Percentiles rank a stretch among this genome's conserved stretches.
Conservation (phyloP, 148 eudicot genomes). For the Simmondsia chinensis region DNA sequence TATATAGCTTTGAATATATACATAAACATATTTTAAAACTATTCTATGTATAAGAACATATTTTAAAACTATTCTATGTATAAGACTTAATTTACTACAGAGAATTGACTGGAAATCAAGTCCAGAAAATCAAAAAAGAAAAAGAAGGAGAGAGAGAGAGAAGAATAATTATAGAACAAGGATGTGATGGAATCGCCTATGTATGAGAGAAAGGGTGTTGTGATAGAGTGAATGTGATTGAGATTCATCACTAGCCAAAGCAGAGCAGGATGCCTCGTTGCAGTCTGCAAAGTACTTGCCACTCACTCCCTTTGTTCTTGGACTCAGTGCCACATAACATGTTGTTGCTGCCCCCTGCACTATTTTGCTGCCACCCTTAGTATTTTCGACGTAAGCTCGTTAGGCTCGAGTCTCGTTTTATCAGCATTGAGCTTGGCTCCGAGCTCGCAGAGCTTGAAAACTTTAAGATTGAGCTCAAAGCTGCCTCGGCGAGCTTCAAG, state of each 20-base stretch:
- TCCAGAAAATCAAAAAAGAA: background rate
- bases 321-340: slow-evolving; percentile 74
- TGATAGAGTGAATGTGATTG: slow-evolving; percentile 49
- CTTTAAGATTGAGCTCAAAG: slow-evolving; percentile 48
- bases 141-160: background rate
- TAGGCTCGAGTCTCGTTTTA: too few species aligned
- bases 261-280: slow-evolving; percentile 54
- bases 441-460: too few species aligned
- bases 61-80: too few species aligned
- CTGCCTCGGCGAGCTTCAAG: too few species aligned
- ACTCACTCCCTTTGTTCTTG: slow-evolving; percentile 32
- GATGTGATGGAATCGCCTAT: slow-evolving; percentile 21
- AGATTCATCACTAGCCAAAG: slow-evolving; percentile 42
- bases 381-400: too few species aligned
- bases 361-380: too few species aligned
- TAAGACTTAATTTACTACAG: too few species aligned
- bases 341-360: slow-evolving; percentile 86
- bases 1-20: too few species aligned
- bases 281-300: slow-evolving; percentile 89
- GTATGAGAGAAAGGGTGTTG: slow-evolving; percentile 42
- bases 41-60: too few species aligned
- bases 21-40: too few species aligned
- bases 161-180: background rate
- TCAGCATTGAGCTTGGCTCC: too few species aligned
- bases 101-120: too few species aligned